Evolutionary conservation across 2,329 filamentous ascomycete genomes (phyloP), one percentile per base, ranked within the genome.

Genomic region (Aureobasidium sp.): DNA sequence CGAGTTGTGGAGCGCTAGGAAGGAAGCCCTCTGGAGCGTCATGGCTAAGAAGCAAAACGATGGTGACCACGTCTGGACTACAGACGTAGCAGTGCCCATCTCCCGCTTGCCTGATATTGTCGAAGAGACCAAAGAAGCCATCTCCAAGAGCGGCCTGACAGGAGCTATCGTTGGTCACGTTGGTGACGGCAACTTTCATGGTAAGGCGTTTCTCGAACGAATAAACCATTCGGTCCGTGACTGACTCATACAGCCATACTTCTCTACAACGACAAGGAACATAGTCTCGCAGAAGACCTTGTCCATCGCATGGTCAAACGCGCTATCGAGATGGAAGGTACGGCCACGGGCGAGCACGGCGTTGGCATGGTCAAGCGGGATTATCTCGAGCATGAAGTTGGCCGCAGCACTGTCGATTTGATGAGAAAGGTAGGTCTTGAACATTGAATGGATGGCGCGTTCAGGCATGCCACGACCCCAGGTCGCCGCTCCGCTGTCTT

Each of bases 281-380:
- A 86, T 66, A 75, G 79, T 63, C 81, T 83, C 61, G 87, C 88
- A 2, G 87, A 91, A 70, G 81, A 81, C 44, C 78, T 93, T 29
- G 88, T 94, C 29, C 88, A 92, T 71, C 82, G 85, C 63, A 94
- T 94, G 90, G 89, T 93, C 62, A 92, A 92, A 81, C 81, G 88
- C 65, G 90, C 90, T 0, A 86, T 95, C 53, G 88, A 91, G 76
- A 72, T 75, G 71, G 90, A 94, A 74, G 90, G 90, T 9, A 94
- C 90, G 0, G 89, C 92, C 1, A 92, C 90, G 13, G 90, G 90
- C 60, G 90, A 95, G 75, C 90, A 95, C 73, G 90, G 90, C 46
- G 87, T 94, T 59, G 90, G 90, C 7, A 77, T 95, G 52, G 88
- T 93, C 62, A 95, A 95, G 82, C 81, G 90, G 67, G 90, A 94